Base-by-base conservation (phyloP, 2,329 filamentous ascomycete species). In the Ophiostoma pallidulum region DNA sequence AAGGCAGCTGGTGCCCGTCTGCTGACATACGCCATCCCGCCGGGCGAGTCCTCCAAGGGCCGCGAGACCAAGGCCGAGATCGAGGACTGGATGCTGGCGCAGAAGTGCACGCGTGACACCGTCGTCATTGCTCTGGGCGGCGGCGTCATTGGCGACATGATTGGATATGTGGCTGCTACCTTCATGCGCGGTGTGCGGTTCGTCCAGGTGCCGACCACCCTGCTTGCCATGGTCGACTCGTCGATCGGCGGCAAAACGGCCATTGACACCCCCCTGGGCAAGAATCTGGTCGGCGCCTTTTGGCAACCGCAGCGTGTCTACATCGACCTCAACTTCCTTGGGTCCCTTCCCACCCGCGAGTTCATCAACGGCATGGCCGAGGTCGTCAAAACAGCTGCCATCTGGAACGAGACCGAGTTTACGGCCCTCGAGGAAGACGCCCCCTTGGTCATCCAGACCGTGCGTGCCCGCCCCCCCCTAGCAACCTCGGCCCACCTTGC, bases 291-390 rank as follows among this genome's bases (percentile, higher is more conserved):
- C 48, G 92, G 92, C 4, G 82, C 91, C 29, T 97, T 98, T 67
- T 97, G 91, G 90, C 92, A 98, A 64, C 92, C 92, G 4, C 77
- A 84, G 59, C 82, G 88, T 53, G 90, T 97, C 55, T 98, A 95
- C 66, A 90, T 98, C 58, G 92, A 98, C 64, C 73, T 97, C 52
- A 77, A 82, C 48, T 97, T 98, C 61, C 73, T 98, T 47, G 87
- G 94, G 62, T 94, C 89, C 1, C 72, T 98, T 18, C 90, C 91
- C 1, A 82, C 84, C 54, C 77, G 92, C 56, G 91, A 98, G 66
- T 91, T 98, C 61, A 89, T 96, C 66, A 98, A 98, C 64, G 92
- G 92, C 52, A 96, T 98, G 91, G 92, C 91, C 22, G 92, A 98
- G 69, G 91, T 98, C 26, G 77, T 96, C 63, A 96, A 96, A 77